A percentile compares a stretch with the other conserved stretches of the same genome.
phyloP scores from a whole-genome alignment of 306 rosid species.

The Lathyrus sativus region DNA sequence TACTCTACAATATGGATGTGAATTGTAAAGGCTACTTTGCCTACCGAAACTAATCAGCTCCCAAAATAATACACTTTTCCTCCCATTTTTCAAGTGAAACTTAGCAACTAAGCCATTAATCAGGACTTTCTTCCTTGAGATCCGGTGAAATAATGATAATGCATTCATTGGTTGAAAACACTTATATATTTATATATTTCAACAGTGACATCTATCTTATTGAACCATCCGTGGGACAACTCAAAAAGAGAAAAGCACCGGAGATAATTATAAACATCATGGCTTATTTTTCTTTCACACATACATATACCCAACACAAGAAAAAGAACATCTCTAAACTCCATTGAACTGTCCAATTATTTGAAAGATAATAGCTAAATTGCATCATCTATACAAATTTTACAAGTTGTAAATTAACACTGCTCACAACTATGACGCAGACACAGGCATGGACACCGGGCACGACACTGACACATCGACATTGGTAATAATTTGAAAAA shows the following conservation, averaged over 20 bases:
- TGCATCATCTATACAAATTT: neutral
- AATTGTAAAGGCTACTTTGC: too few relatives aligned
- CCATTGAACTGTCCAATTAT: constrained; percentile 10
- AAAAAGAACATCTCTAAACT: constrained; percentile 22
- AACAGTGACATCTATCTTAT: neutral
- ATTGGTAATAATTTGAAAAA: too few relatives aligned
- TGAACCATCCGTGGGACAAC: neutral
- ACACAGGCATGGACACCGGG: too few relatives aligned
- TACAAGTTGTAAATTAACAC: neutral
- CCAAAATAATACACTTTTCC: too few relatives aligned
- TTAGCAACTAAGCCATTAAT: too few relatives aligned
- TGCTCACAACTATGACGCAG: neutral
- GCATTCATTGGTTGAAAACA: constrained; percentile 13
- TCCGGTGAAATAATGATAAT: constrained; percentile 3
- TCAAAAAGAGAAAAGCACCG: constrained; percentile 23
- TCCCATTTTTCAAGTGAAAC: too few relatives aligned
- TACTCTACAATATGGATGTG: too few relatives aligned
- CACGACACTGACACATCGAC: too few relatives aligned
- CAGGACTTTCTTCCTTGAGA: too few relatives aligned
- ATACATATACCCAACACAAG: neutral
- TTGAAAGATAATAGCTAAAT: neutral
- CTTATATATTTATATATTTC: constrained; percentile 1
- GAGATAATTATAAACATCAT: neutral
- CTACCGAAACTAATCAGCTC: too few relatives aligned
- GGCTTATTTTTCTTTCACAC: constrained; percentile 6